A percentile compares a stretch with the other conserved stretches of the same genome.
phyloP scores from a whole-genome alignment of 768 basidiomycete genomes.

The Crepidotus variabilis region DNA sequence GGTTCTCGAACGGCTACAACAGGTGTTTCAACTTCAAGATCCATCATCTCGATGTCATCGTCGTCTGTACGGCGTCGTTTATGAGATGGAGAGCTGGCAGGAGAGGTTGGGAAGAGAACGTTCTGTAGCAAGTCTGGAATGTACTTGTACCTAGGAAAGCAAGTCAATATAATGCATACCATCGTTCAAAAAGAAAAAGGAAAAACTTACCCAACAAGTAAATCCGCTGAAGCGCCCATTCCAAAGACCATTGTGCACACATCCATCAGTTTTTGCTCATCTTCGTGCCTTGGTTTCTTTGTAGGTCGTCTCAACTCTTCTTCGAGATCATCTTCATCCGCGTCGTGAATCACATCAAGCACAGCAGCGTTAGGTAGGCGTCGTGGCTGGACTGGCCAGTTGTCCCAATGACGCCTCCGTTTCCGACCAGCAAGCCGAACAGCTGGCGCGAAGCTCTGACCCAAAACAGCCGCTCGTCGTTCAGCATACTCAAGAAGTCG shows the following conservation, averaged over 20 bases:
- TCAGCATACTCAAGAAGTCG: slow-evolving; percentile 64
- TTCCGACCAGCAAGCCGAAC: slow-evolving; percentile 38
- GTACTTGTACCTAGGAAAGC: slow-evolving; percentile 47
- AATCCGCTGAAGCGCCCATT: slow-evolving; percentile 30
- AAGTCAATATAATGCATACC: background rate
- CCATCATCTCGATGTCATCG: slow-evolving; percentile 7
- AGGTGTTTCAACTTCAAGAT: background rate
- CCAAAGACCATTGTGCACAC: slow-evolving; percentile 49
- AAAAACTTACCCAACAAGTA: slow-evolving; percentile 42
- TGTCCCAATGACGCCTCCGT: slow-evolving; percentile 34
- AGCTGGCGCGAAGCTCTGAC: slow-evolving; percentile 18
- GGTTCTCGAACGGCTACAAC: background rate
- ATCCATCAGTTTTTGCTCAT: slow-evolving; percentile 39
- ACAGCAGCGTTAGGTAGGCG: slow-evolving; percentile 36
- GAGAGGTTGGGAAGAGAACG: slow-evolving; percentile 37
- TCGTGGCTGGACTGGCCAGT: slow-evolving; percentile 23
- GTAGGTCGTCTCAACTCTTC: slow-evolving; percentile 19
- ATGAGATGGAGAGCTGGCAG: slow-evolving; percentile 24
- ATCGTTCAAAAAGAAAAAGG: background rate
- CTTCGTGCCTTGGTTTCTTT: slow-evolving; percentile 27
- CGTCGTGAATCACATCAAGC: slow-evolving; percentile 36
- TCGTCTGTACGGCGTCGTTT: slow-evolving; percentile 30
- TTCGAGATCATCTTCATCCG: slow-evolving; percentile 27
- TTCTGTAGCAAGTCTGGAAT: slow-evolving; percentile 37
- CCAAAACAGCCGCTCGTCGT: slow-evolving; percentile 49